Base-by-base conservation (phyloP, 2,329 filamentous ascomycete genomes). In the Nannizziopsis arthrosporioides region DNA sequence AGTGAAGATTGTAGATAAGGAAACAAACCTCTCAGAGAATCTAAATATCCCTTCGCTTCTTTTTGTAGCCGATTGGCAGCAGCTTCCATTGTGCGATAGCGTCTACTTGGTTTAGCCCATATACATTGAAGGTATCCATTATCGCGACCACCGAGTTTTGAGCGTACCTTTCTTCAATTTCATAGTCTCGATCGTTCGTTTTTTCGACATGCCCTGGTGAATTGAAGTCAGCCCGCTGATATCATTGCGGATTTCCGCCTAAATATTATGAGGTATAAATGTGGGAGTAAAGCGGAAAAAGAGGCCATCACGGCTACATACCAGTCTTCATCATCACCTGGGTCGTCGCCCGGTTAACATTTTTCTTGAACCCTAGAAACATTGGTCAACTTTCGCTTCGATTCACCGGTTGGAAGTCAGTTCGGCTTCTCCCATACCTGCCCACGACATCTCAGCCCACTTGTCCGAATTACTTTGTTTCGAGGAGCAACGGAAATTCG, bases 271-370 rank as follows among this genome's bases (percentile, higher is more conserved):
- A 12, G 34, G 18, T 2, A 12, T 4, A 11, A 4, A 12, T 12
- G 11, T 15, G 34, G 9, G n/a, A 15, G 9, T 36, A 3, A 10
- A 27, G 14, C 12, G 43, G 2, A 11, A n/a, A 40, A 40, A 10
- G 17, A 14, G 15, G 8, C 8, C 4, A 5, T 12, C 3, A n/a
- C 8, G 27, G 5, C 27, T 18, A 42, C 50, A 14, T 67, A 85
- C 82, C 86, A 50, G 89, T 94, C 78, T 98, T 98, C 90, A 98
- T 96, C 87, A 98, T 95, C 54, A 96, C 90, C 81, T 95, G 89
- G 72, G 93, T 98, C 69, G 90, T 95, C 61, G 90, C 90, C 73
- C 92, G 87, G 75, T 92, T 90, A 74, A 96, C 89, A 81, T 93
- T 93, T 69, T 94, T 94, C 74, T 92, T 88, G 73, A 88, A 90